phyloP scores from a whole-genome alignment of 345 rosid genomes.

The Camelina sativa region DNA sequence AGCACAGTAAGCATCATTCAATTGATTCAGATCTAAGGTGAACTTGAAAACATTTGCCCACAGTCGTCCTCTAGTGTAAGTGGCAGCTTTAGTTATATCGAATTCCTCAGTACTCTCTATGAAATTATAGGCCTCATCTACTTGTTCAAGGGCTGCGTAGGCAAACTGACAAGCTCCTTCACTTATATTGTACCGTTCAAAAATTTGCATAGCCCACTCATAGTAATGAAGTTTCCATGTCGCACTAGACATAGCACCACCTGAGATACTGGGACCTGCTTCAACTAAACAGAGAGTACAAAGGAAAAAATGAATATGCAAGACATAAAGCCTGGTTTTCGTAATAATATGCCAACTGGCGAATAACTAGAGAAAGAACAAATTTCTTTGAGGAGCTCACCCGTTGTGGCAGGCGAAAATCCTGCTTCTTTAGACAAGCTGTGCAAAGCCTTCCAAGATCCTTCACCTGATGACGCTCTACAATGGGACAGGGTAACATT shows the following conservation, averaged over 20 bases:
- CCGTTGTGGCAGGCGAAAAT: slow-evolving; percentile 59
- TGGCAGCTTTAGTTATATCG: slow-evolving; percentile 58
- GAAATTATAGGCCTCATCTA: slow-evolving; percentile 72
- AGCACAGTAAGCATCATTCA: slow-evolving; percentile 94
- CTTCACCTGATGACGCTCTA: slow-evolving; percentile 93
- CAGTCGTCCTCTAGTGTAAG: slow-evolving; percentile 70
- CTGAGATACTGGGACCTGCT: slow-evolving; percentile 50
- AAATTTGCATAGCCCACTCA: slow-evolving; percentile 97
- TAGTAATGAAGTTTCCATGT: slow-evolving; percentile 95
- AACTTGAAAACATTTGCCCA: slow-evolving; percentile 98
- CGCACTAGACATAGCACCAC: slow-evolving; percentile 57
- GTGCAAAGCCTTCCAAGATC: slow-evolving; percentile 77
- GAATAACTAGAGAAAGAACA: slow-evolving; percentile 22
- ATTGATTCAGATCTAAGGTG: slow-evolving; percentile 80
- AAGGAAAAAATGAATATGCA: slow-evolving; percentile 4
- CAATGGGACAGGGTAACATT: slow-evolving; percentile 23
- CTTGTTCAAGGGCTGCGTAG: slow-evolving; percentile 97
- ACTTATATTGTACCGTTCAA: slow-evolving; percentile 83
- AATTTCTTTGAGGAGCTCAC: slow-evolving; percentile 52
- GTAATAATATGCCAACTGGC: slow-evolving; percentile 11
- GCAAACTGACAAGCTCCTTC: slow-evolving; percentile 98
- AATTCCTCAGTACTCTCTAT: slow-evolving; percentile 40
- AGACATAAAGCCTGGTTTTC: slow-evolving; percentile 24
- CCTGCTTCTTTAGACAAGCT: slow-evolving; percentile 73
- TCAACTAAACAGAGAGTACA: slow-evolving; percentile 35